Evolutionary conservation across 2,329 filamentous ascomycete genomes (phyloP).

Genomic region (Apiospora koreana): DNA sequence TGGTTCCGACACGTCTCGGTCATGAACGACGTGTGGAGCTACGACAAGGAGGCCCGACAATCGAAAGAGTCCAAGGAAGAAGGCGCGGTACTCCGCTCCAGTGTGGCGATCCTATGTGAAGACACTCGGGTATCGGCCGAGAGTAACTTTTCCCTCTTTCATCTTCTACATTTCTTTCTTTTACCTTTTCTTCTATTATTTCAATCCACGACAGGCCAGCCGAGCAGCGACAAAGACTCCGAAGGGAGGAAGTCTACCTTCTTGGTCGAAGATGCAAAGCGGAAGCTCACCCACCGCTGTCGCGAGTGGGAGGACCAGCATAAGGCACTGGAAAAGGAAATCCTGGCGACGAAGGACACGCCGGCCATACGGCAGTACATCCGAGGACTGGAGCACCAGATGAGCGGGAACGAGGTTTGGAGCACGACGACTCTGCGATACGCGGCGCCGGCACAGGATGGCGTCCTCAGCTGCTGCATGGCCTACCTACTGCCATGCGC

Average conservation of each 20-base stretch:
- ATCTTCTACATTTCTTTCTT: too few relatives aligned
- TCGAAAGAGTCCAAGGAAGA: slow-evolving; percentile 20
- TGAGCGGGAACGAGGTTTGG: slow-evolving; percentile 27
- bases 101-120: slow-evolving; percentile 30
- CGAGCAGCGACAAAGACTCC: too few relatives aligned
- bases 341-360: background rate
- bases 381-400: slow-evolving; percentile 35
- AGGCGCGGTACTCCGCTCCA: slow-evolving; percentile 33
- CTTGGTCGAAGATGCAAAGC: slow-evolving; percentile 16
- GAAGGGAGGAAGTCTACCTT: slow-evolving; percentile 14
- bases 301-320: slow-evolving; percentile 20
- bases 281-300: slow-evolving; percentile 19
- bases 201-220: too few relatives aligned
- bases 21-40: slow-evolving; percentile 41
- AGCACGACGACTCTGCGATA: slow-evolving; percentile 33
- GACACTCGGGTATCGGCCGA: slow-evolving; percentile 23
- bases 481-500: too few relatives aligned
- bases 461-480: background rate
- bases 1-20: slow-evolving; percentile 36
- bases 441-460: background rate
- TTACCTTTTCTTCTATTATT: too few relatives aligned
- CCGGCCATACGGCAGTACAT: slow-evolving; percentile 26
- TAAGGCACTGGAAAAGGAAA: slow-evolving; percentile 16
- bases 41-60: slow-evolving; percentile 35
- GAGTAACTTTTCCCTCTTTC: too few relatives aligned